Percentiles rank a stretch among this genome's conserved stretches.
Conservation (phyloP, 2,329 filamentous ascomycete genomes). For the Neocatenulostroma microsporum region DNA sequence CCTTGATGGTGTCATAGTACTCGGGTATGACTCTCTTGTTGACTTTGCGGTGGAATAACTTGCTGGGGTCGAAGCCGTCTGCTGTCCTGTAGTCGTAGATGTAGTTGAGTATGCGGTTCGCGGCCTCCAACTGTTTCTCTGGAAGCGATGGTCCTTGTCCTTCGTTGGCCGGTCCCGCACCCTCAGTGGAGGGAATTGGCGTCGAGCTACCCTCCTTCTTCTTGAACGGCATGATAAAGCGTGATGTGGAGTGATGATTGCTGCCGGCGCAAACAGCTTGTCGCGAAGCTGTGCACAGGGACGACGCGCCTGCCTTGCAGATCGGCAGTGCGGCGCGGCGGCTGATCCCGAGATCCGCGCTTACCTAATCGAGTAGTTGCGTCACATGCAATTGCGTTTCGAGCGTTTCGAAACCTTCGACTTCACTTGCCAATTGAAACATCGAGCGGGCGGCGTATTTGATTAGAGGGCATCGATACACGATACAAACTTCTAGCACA, state of each 20-base stretch:
- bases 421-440: not conserved
- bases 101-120: constrained; percentile 61
- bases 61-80: constrained; percentile 72
- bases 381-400: too few relatives aligned
- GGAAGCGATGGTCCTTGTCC: constrained; percentile 48
- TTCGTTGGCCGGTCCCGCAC: constrained; percentile 32
- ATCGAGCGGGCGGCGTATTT: not conserved
- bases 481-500: not conserved
- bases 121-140: constrained; percentile 53
- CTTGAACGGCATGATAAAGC: constrained; percentile 11
- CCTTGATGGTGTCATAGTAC: constrained; percentile 94
- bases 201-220: constrained; percentile 26
- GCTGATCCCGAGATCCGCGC: too few relatives aligned
- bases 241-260: too few relatives aligned
- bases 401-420: too few relatives aligned
- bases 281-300: too few relatives aligned
- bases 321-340: too few relatives aligned
- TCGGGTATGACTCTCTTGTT: constrained; percentile 85
- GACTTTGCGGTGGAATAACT: constrained; percentile 84
- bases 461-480: not conserved
- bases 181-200: constrained; percentile 42
- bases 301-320: too few relatives aligned
- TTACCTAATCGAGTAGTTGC: not conserved
- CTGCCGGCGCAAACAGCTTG: too few relatives aligned
- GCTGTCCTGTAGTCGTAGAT: constrained; percentile 64